These are phyloP conservation scores for Dendrobium catenatum DNA, from an alignment of 106 monocot species.

Conservation along the genomic window DNA sequence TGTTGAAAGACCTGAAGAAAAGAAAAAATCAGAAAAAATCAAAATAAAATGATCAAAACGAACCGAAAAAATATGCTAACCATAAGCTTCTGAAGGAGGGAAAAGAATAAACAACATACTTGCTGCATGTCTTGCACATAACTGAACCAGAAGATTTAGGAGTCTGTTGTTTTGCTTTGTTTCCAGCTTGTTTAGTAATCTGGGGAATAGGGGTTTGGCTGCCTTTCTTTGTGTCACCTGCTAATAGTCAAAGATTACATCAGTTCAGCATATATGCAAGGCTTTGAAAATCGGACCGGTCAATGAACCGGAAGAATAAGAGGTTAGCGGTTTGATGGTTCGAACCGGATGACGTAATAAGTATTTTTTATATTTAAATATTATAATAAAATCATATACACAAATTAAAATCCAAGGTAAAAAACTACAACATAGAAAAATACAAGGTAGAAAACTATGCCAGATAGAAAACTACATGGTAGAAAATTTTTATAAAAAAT, in stretches of 20 bases:
- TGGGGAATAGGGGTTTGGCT: slow-evolving; percentile 36
- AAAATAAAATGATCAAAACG: neutral
- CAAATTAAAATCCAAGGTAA: no score
- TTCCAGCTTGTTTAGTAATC: slow-evolving; percentile 39
- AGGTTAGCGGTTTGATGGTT: no score
- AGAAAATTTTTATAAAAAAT: no score
- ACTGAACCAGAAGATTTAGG: slow-evolving; percentile 48
- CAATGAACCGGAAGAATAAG: no score
- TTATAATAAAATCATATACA: no score
- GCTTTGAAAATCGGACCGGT: no score
- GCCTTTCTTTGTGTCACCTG: slow-evolving; percentile 12
- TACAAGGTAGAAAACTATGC: no score
- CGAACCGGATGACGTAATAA: no score
- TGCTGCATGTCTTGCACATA: slow-evolving; percentile 57
- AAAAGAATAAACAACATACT: neutral
- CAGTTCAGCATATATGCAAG: neutral
- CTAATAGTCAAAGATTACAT: neutral
- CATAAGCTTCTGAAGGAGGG: neutral
- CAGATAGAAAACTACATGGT: no score
- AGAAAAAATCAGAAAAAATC: neutral
- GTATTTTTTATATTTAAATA: no score
- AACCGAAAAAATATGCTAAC: neutral
- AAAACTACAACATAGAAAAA: no score
- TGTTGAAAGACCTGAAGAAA: slow-evolving; percentile 40
- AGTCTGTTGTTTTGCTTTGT: slow-evolving; percentile 51